Conservation (phyloP, 2,329 filamentous ascomycete species). For the Cordyceps fumosorosea region DNA sequence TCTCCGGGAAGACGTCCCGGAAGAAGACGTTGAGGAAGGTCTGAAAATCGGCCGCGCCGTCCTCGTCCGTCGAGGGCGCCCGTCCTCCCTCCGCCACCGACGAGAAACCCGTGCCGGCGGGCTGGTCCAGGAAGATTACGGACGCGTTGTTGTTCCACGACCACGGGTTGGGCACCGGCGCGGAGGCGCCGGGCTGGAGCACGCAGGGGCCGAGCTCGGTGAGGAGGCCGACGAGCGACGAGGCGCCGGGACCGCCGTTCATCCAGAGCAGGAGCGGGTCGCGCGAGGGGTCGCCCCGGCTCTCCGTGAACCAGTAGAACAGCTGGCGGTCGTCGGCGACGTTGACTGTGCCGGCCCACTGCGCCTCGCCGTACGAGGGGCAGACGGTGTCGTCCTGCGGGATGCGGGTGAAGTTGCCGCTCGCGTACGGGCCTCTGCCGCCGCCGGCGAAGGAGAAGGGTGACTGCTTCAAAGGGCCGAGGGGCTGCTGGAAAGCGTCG, state of each 20-base stretch:
- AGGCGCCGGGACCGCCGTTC: conserved; percentile 88
- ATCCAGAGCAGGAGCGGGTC: conserved; percentile 84
- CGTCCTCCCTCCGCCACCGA: conserved; percentile 25
- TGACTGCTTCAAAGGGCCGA: neutral
- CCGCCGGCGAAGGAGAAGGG: neutral
- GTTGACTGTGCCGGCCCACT: conserved; percentile 12
- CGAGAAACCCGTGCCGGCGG: conserved; percentile 52
- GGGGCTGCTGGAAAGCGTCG: neutral
- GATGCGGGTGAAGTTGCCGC: neutral
- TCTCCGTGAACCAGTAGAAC: conserved; percentile 76
- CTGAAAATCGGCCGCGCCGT: conserved; percentile 40
- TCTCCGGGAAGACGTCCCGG: conserved; percentile 35
- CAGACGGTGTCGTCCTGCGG: conserved; percentile 1
- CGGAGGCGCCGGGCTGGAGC: conserved; percentile 13
- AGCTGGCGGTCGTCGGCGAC: conserved; percentile 5
- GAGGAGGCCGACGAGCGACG: conserved; percentile 44
- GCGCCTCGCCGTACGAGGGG: conserved; percentile 2
- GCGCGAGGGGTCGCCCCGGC: conserved; percentile 83
- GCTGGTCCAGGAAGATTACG: conserved; percentile 40
- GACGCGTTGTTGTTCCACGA: conserved; percentile 18
- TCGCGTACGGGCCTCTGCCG: neutral
- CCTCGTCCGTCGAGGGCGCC: conserved; percentile 31
- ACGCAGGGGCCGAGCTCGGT: conserved; percentile 16
- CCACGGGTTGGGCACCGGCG: conserved; percentile 15
- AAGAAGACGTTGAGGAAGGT: conserved; percentile 39